Base-by-base conservation (phyloP, 331 rosid genomes). In the Arachis monticola region DNA sequence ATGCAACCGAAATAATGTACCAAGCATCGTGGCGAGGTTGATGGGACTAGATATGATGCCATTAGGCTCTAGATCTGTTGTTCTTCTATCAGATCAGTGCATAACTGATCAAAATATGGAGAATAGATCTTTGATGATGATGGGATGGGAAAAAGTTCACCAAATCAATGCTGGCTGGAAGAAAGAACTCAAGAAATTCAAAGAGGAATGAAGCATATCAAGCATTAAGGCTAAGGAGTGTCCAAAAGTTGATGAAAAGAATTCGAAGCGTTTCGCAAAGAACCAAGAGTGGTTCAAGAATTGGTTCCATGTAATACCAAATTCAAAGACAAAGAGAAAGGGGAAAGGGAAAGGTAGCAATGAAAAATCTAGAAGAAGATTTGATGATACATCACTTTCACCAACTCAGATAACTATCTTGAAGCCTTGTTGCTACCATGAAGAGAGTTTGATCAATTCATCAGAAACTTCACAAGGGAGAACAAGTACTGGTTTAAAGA, bases 11-110 rank as follows among this genome's bases (percentile, higher is more conserved):
- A 83, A 69, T 60, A 81, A 79, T 73, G 79, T 84, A 58, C 94
- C 96, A 59, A 92, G 83, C 85, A 82, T 92, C 66, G 97, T 92
- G 81, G 97, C 96, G 53, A 87, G 96, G 73, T 86, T 92, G 79
- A 92, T 92, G 97, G 97, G 97, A 40, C 70, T 92, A 83, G 97
- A 90, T 72, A 79, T 75, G 79, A 64, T 83, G 79, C 87, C 93
- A 51, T 69, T 31, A 70, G 87, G 77, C 57, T 60, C 81, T 48
- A 86, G 82, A 74, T 51, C 82, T 57, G 78, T 68, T 13, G 77
- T 79, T 88, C n/a, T n/a, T n/a, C 81, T 76, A 72, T 87, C 78
- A 51, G 62, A 82, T 38, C 83, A 82, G 61, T 82, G 70, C 63
- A 85, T 50, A 42, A 73, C 73, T 17, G 84, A 79, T 35, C 38